Base-by-base conservation (phyloP, 306 rosid genomes). In the Purshia tridentata region DNA sequence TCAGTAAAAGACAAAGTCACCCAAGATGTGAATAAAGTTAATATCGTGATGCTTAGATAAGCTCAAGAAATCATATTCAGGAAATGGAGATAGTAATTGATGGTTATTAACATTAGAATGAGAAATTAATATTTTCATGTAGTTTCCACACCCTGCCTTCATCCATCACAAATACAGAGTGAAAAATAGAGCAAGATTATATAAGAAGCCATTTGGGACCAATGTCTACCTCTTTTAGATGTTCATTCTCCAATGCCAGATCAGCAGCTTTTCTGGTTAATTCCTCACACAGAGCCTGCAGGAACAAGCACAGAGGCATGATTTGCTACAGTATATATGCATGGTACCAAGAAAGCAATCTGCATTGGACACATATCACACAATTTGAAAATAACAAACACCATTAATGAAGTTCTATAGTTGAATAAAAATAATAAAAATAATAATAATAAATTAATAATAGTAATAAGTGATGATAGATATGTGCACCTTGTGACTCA, bases 271-370 rank as follows among this genome's bases (percentile, higher is more conserved):
- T 90, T 77, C 60, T 86, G 45, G 86, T 84, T 67, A 95, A 84
- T 75, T 87, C 98, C 80, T 95, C 98, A 73, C 92, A 90, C 9
- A 95, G 85, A 79, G 92, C 98, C 99, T 95, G 91, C 68, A 65
- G 9, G 9, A 50, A 78, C 22, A 79, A 55, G 47, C n/a, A 72
- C 57, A 22, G 23, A 57, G 23, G 47, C 14, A 77, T 20, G 16
- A 55, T 57, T 68, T 48, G 50, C 68, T 72, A 14, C 72, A 74
- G 44, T 45, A 15, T 56, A 47, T n/a, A 44, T 45, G 60, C 70
- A 59, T 72, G 39, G 23, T 19, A 35, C 49, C 56, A 57, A 56
- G 39, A 71, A 66, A 80, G 73, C 45, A 70, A 77, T 61, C 69
- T 15, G 72, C 64, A 53, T 49, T 13, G 60, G 69, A 82, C 58